Base-by-base conservation (phyloP, 805 yeast genomes). In the Candida hispaniensis region DNA sequence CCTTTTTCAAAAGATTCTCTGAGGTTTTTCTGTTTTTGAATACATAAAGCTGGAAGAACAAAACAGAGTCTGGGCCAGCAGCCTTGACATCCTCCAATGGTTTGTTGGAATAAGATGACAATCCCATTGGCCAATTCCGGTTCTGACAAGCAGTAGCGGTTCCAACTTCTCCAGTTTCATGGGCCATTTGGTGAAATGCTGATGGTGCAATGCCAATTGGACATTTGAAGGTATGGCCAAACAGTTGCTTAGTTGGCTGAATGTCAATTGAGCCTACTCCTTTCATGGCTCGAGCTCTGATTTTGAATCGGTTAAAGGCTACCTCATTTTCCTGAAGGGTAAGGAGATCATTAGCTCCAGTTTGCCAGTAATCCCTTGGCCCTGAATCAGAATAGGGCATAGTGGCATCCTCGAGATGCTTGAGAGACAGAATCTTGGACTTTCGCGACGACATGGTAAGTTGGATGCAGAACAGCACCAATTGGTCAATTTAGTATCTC, bases 121-220 rank as follows among this genome's bases (percentile, higher is more conserved):
- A 33, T 6, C 50, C 50, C 58, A 53, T 50, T 11, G 53, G 51
- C 43, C 47, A 41, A 39, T 50, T 48, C 25, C 40, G 32, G n/a
- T 44, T 40, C 20, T 42, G 38, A 27, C 59, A 59, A 5, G 58
- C 60, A 14, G 43, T 42, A 4, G 56, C 54, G 4, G 58, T 53
- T 6, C 55, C 58, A 7, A 44, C 28, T 38, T 58, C 63, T 3
- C 59, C 63, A 7, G 48, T 50, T 7, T 45, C 43, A 33, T 46
- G 47, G 1, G 59, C 60, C 39, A 53, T 44, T 25, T 44, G 43
- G 27, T 54, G 55, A 32, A 48, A 48, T 1, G 61, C 63, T 18
- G 55, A 43, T 6, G 61, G 60, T 10, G 62, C 54, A 14, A 56
- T 38, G 13, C 59, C 60, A 15, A 56, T 39, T 2, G 63, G 63